phyloP scores from a whole-genome alignment of 2,329 filamentous ascomycete species.

The Colletotrichum sansevieriae region DNA sequence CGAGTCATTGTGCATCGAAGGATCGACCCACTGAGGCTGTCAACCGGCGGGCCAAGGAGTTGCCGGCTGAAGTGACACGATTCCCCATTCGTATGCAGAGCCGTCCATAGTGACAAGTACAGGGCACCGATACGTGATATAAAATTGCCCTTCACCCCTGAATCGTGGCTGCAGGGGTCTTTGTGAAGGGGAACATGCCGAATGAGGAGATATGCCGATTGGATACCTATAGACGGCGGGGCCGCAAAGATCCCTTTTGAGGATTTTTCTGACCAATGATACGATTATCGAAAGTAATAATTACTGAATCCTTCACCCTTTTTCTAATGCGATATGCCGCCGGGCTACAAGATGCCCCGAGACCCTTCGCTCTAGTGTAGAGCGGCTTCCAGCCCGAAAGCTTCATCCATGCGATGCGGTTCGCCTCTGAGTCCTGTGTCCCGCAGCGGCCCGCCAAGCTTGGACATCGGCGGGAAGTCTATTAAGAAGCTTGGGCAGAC shows the following conservation, averaged over 20 bases:
- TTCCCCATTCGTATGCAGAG: slow-evolving; percentile 24
- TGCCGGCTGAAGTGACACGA: slow-evolving; percentile 15
- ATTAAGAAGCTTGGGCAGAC: neutral
- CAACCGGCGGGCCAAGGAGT: neutral
- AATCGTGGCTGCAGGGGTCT: neutral
- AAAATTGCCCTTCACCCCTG: slow-evolving; percentile 27
- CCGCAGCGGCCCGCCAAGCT: slow-evolving; percentile 11
- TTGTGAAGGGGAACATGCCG: slow-evolving; percentile 16
- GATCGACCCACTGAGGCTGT: slow-evolving; percentile 15
- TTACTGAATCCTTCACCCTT: too few relatives aligned
- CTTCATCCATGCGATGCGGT: neutral
- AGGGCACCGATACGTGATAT: slow-evolving; percentile 19
- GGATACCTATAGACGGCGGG: slow-evolving; percentile 1
- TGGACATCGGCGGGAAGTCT: slow-evolving; percentile 7
- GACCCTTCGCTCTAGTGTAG: neutral
- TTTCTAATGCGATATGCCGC: neutral
- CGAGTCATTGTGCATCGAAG: neutral
- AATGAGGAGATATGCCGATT: slow-evolving; percentile 25
- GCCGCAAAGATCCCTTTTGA: slow-evolving; percentile 5
- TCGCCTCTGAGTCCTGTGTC: neutral
- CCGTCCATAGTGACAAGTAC: slow-evolving; percentile 16
- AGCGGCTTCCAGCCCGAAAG: neutral
- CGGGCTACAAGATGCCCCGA: slow-evolving; percentile 5
- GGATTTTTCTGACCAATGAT: slow-evolving; percentile 7
- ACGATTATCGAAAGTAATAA: slow-evolving; percentile 15